Conservation (phyloP, 805 yeast species). For the Saccharomycopsis olivae region DNA sequence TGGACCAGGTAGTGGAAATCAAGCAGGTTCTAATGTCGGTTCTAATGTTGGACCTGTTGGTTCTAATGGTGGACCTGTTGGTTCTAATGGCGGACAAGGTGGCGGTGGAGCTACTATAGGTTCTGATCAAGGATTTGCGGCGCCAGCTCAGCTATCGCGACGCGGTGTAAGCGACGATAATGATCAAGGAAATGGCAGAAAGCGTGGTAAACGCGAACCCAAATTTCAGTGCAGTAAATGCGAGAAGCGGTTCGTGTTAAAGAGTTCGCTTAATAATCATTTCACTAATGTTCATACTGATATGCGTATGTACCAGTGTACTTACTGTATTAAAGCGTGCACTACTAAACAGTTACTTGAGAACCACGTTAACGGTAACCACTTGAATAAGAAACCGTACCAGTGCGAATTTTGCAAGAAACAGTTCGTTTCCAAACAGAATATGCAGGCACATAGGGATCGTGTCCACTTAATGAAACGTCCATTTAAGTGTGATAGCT, state of each 20-base stretch:
- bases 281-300: slow-evolving; percentile 10
- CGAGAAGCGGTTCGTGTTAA: slow-evolving; percentile 12
- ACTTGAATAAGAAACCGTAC: slow-evolving; percentile 16
- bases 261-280: slow-evolving; percentile 15
- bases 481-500: slow-evolving; percentile 15
- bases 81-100: neutral
- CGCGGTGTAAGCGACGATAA: neutral
- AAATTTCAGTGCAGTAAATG: slow-evolving; percentile 8
- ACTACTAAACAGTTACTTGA: slow-evolving; percentile 17
- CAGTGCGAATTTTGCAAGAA: slow-evolving; percentile 14
- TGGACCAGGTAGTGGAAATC: too few relatives aligned
- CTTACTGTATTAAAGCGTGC: slow-evolving; percentile 16
- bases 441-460: slow-evolving; percentile 19
- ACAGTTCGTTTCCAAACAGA: slow-evolving; percentile 18
- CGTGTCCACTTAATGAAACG: slow-evolving; percentile 16
- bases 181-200: neutral
- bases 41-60: neutral
- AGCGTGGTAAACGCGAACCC: neutral
- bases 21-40: neutral
- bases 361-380: slow-evolving; percentile 18
- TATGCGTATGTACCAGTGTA: slow-evolving; percentile 10
- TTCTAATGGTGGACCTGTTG: neutral
- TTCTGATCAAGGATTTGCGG: neutral
- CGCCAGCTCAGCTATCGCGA: neutral
- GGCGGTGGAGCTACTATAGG: neutral